Percentiles rank a stretch among this genome's conserved stretches.
These are phyloP conservation scores for Lentinula detonsa DNA, from an alignment of 768 basidiomycete species.

Conservation along the genomic window DNA sequence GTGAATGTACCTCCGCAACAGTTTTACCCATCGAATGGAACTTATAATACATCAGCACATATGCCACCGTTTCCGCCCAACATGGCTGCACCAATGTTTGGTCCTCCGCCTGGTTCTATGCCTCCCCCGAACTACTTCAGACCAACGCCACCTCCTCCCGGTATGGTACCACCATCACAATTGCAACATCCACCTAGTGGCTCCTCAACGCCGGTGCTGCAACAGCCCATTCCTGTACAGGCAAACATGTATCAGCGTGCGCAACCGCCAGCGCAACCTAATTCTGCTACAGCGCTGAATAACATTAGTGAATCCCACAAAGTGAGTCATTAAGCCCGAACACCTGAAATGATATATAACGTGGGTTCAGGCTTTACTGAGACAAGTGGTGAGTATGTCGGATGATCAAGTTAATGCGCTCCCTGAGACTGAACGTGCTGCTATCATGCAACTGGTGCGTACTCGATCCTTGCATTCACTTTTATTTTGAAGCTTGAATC, in stretches of 20 bases:
- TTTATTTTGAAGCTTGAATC: not conserved
- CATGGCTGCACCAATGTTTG: conserved; percentile 1
- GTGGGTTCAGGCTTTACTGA: conserved; percentile 59
- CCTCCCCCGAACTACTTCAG: not conserved
- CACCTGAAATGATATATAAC: not conserved
- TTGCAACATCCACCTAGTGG: not conserved
- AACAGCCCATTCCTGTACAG: not conserved
- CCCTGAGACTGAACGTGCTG: conserved; percentile 70
- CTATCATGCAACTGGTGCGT: conserved; percentile 76
- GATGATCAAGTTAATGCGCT: conserved; percentile 79
- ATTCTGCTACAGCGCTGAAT: not conserved
- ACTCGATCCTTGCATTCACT: not conserved
- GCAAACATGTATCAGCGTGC: not conserved
- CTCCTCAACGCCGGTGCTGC: not conserved
- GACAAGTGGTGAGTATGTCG: conserved; percentile 80
- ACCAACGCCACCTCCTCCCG: conserved; percentile 2
- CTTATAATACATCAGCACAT: not conserved
- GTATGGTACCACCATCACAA: not conserved
- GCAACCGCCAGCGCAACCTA: not conserved
- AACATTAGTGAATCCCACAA: conserved; percentile 5
- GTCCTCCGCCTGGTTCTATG: not conserved
- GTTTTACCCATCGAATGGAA: conserved; percentile 17
- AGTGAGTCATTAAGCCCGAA: not conserved
- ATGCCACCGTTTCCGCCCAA: not conserved
- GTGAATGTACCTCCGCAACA: conserved; percentile 15